A percentile compares a stretch with the other conserved stretches of the same genome.
These are phyloP conservation scores for Cryptococcus sp. DNA, from an alignment of 1,284 basidiomycete species.

Conservation along the genomic window DNA sequence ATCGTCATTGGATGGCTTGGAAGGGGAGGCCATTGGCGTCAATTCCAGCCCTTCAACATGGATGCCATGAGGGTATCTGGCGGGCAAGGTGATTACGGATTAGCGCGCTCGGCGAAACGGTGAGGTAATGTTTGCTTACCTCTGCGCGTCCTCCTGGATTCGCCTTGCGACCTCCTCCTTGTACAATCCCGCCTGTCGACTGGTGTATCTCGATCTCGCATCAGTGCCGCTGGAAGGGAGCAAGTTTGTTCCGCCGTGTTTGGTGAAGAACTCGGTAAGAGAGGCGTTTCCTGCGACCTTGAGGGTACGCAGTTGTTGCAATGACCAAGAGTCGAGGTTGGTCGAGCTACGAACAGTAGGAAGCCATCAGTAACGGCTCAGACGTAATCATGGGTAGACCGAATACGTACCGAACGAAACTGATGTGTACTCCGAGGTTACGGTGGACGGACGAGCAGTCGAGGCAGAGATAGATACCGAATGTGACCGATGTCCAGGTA, in stretches of 20 bases:
- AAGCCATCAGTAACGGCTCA: slow-evolving; percentile 3
- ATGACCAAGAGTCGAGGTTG: slow-evolving; percentile 94
- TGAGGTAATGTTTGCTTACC: slow-evolving; percentile 57
- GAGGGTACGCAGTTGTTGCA: slow-evolving; percentile 89
- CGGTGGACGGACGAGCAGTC: slow-evolving; percentile 95
- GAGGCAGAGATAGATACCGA: slow-evolving; percentile 95
- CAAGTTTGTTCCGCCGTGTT: slow-evolving; percentile 74
- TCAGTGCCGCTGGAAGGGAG: slow-evolving; percentile 68
- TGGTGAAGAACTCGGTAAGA: slow-evolving; percentile 87
- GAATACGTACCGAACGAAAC: slow-evolving; percentile 80
- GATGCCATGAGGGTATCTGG: slow-evolving; percentile 73
- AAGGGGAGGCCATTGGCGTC: slow-evolving; percentile 56
- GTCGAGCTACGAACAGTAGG: slow-evolving; percentile 69
- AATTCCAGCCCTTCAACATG: slow-evolving; percentile 71
- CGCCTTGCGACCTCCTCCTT: slow-evolving; percentile 86
- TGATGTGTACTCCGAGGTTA: slow-evolving; percentile 98
- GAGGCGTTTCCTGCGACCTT: slow-evolving; percentile 92
- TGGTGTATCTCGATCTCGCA: slow-evolving; percentile 86
- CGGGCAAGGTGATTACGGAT: neutral
- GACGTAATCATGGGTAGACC: neutral
- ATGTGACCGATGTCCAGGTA: slow-evolving; percentile 96
- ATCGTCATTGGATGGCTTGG: slow-evolving; percentile 62
- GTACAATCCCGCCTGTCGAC: slow-evolving; percentile 80
- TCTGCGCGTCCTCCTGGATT: slow-evolving; percentile 74
- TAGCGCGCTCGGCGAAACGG: neutral